These are phyloP conservation scores for Penicillium freii DNA, from an alignment of 2,329 filamentous ascomycete genomes.

Conservation along the genomic window DNA sequence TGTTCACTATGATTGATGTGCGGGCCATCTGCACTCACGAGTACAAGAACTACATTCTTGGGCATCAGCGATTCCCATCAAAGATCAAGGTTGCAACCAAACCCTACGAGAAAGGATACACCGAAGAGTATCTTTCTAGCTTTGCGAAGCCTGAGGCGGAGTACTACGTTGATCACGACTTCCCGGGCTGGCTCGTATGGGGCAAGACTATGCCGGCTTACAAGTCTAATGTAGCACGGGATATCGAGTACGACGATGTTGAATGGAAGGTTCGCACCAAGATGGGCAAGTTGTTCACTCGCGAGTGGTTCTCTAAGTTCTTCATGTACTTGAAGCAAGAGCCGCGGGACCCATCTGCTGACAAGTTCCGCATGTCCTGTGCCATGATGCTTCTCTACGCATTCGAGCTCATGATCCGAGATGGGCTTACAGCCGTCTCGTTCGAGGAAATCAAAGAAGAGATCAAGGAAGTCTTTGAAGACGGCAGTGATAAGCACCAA, in stretches of 20 bases:
- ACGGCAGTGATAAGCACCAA: slow-evolving; percentile 96
- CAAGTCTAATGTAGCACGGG: slow-evolving; percentile 63
- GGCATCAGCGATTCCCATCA: slow-evolving; percentile 74
- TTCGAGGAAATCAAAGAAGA: slow-evolving; percentile 87
- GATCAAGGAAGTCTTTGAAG: slow-evolving; percentile 73
- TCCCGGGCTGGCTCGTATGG: slow-evolving; percentile 97
- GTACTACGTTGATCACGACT: slow-evolving; percentile 87
- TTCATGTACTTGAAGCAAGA: slow-evolving; percentile 97
- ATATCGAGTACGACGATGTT: slow-evolving; percentile 75
- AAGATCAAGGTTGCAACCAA: slow-evolving; percentile 72
- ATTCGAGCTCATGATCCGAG: slow-evolving; percentile 79
- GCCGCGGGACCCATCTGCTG: slow-evolving; percentile 74
- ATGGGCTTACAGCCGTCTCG: slow-evolving; percentile 71
- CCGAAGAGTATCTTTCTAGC: slow-evolving; percentile 69
- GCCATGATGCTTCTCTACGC: slow-evolving; percentile 84
- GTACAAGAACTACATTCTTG: slow-evolving; percentile 81
- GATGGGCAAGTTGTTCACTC: slow-evolving; percentile 76
- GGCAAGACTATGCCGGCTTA: slow-evolving; percentile 80
- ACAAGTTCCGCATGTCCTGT: slow-evolving; percentile 86
- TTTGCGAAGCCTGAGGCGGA: slow-evolving; percentile 77
- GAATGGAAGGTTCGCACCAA: slow-evolving; percentile 72
- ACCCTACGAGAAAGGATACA: slow-evolving; percentile 75
- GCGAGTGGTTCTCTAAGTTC: slow-evolving; percentile 80
- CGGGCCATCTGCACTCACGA: slow-evolving; percentile 81
- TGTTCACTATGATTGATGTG: slow-evolving; percentile 85